Evolutionary conservation across 805 yeast species (phyloP).

Genomic region (Candida manassasensis): DNA sequence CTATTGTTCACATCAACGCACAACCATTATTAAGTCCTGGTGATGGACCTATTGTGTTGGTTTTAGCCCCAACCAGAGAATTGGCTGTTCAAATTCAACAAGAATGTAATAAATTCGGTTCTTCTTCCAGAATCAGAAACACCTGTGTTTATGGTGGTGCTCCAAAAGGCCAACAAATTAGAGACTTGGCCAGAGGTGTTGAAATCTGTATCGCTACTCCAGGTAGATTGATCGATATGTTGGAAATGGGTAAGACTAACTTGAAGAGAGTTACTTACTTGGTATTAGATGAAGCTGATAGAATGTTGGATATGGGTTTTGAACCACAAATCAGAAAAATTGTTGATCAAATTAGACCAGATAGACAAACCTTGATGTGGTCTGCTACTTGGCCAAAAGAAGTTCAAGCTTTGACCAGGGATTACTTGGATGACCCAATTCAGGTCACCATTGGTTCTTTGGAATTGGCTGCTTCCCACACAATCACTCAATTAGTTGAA

Average conservation of each 20-base stretch:
- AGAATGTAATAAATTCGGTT: constrained; percentile 94
- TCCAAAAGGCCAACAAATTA: constrained; percentile 95
- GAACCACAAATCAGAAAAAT: constrained; percentile 99
- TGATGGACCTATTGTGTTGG: constrained; percentile 95
- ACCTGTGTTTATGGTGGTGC: constrained; percentile 99
- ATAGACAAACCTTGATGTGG: constrained; percentile 99
- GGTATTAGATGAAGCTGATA: constrained; percentile 98
- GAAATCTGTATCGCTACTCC: constrained; percentile 98
- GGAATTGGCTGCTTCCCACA: constrained; percentile 95
- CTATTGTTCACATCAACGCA: constrained; percentile 96
- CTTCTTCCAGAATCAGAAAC: constrained; percentile 88
- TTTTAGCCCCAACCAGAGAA: constrained; percentile 98
- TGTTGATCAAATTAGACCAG: constrained; percentile 97
- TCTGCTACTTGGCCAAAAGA: constrained; percentile 99
- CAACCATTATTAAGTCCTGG: constrained; percentile 91
- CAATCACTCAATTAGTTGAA: constrained; percentile 88
- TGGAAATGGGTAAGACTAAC: constrained; percentile 92
- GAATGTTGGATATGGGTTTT: constrained; percentile 99
- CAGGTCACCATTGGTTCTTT: constrained; percentile 96
- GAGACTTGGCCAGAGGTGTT: constrained; percentile 92
- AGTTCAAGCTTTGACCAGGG: constrained; percentile 88
- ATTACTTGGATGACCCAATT: constrained; percentile 86
- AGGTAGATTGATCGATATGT: constrained; percentile 97
- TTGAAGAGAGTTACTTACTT: constrained; percentile 93
- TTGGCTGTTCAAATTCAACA: constrained; percentile 95